Percentiles rank a stretch among this genome's conserved stretches.
These are phyloP conservation scores for Xylaria sp. DNA, from an alignment of 2,329 filamentous ascomycete species.

Conservation along the genomic window DNA sequence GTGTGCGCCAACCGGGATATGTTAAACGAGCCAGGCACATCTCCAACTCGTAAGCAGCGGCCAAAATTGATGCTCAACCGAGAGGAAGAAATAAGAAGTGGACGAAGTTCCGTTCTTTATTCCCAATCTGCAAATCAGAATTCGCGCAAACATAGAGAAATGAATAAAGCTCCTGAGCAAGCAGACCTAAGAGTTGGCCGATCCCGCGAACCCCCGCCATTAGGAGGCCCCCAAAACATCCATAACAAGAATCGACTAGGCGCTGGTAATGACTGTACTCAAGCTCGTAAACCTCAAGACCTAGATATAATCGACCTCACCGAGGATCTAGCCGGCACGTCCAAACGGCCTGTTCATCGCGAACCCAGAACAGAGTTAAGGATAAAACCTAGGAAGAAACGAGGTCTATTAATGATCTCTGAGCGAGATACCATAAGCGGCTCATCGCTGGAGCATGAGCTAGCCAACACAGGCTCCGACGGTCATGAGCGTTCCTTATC, in stretches of 20 bases:
- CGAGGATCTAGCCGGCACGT: conserved; percentile 10
- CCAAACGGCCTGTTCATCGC: conserved; percentile 19
- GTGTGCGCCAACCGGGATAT: not conserved
- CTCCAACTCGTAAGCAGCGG: not conserved
- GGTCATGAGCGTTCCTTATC: not conserved
- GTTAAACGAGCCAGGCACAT: conserved; percentile 3
- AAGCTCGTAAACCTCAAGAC: not conserved
- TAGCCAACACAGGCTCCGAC: conserved; percentile 2
- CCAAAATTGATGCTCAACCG: too few species aligned
- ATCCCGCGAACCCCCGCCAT: not conserved
- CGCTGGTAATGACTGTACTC: not conserved
- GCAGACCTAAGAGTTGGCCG: not conserved
- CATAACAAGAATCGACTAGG: not conserved
- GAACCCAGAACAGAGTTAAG: conserved; percentile 58
- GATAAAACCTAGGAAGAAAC: conserved; percentile 58
- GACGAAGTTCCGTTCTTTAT: conserved; percentile 1
- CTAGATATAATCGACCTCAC: conserved; percentile 15
- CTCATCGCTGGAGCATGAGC: conserved; percentile 18
- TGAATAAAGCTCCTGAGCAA: not conserved
- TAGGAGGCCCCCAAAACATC: conserved; percentile 6
- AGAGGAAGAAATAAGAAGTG: not conserved
- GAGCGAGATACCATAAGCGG: conserved; percentile 46
- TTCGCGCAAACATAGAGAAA: not conserved
- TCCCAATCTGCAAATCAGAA: conserved; percentile 13
- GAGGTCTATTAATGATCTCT: conserved; percentile 60